Conservation (phyloP, 306 rosid species). For the Nissolia schottii region DNA sequence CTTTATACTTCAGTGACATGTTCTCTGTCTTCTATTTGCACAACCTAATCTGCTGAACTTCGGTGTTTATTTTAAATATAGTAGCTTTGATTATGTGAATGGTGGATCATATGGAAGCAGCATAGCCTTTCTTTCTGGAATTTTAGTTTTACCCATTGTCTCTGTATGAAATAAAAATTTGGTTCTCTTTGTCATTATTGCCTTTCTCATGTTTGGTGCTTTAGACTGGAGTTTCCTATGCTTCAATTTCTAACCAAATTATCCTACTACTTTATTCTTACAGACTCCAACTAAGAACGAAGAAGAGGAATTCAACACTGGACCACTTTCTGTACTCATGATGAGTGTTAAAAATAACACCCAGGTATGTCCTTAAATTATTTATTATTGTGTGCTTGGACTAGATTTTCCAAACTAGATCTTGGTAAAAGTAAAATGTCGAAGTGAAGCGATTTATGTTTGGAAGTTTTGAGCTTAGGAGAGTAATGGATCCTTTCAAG, state of each 20-base stretch:
- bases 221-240: background rate
- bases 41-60: background rate
- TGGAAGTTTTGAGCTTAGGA: too few species aligned
- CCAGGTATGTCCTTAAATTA: conserved; percentile 43
- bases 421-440: too few species aligned
- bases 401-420: too few species aligned
- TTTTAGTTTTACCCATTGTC: background rate
- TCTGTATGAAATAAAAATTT: background rate
- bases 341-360: conserved; percentile 93
- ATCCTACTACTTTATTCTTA: background rate
- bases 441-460: too few species aligned
- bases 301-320: conserved; percentile 92
- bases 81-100: background rate
- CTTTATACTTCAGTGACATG: background rate
- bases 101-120: background rate
- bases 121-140: background rate
- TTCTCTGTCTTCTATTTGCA: background rate
- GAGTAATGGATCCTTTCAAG: too few species aligned
- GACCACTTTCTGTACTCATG: conserved; percentile 88
- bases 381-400: too few species aligned
- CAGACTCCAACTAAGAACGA: conserved; percentile 60
- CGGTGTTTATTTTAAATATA: background rate
- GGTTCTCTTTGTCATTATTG: background rate
- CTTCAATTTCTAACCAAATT: background rate
- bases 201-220: background rate